Conservation (phyloP, 2,329 filamentous ascomycete genomes). For the Cercospora janseana region DNA sequence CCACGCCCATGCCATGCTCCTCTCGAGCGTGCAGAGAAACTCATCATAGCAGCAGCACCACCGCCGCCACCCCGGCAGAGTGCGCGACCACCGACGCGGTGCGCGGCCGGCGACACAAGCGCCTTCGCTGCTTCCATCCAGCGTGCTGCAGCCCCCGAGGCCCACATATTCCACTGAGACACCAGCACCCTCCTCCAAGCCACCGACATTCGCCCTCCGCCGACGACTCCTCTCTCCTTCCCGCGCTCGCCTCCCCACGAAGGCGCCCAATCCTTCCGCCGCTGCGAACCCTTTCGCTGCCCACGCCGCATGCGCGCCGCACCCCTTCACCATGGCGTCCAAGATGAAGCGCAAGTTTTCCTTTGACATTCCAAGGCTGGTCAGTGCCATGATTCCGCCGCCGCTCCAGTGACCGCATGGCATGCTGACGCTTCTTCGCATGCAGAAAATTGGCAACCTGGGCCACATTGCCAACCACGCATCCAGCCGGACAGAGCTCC, state of each 20-base stretch:
- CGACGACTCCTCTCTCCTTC: background rate
- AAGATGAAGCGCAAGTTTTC: slow-evolving; percentile 47
- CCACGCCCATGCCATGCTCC: background rate
- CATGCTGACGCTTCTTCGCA: slow-evolving; percentile 6
- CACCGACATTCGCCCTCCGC: slow-evolving; percentile 8
- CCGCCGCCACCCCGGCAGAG: no score
- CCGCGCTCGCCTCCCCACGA: no score
- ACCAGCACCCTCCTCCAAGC: slow-evolving; percentile 7
- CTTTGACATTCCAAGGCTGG: slow-evolving; percentile 43
- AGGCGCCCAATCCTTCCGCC: background rate
- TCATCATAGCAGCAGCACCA: no score
- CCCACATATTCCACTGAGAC: slow-evolving; percentile 13
- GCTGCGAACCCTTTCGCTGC: background rate
- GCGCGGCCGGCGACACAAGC: no score
- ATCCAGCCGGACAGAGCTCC: background rate
- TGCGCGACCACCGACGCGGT: no score
- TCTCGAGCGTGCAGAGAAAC: no score
- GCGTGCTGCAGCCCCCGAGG: slow-evolving; percentile 1
- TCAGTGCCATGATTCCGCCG: slow-evolving; percentile 31
- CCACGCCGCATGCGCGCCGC: background rate
- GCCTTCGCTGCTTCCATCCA: background rate
- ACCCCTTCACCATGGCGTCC: slow-evolving; percentile 10
- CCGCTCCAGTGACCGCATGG: background rate
- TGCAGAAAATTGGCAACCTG: slow-evolving; percentile 14
- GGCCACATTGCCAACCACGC: slow-evolving; percentile 5